Percentiles rank a stretch among this genome's conserved stretches.
Conservation (phyloP, 441 rosid species). For the Metrosideros polymorpha region DNA sequence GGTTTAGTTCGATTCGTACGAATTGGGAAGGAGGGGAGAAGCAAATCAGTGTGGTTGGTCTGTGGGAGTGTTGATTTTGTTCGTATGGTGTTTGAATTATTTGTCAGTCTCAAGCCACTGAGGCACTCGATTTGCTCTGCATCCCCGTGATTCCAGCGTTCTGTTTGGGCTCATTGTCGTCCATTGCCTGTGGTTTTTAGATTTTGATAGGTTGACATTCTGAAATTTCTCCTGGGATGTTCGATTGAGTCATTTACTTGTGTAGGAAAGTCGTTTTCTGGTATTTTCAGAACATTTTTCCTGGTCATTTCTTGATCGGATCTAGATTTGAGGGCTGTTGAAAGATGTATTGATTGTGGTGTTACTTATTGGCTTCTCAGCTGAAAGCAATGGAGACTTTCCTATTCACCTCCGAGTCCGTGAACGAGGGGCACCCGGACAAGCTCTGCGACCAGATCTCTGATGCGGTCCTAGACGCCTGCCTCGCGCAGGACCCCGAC, state of each 20-base stretch:
- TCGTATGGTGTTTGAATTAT: too few species aligned
- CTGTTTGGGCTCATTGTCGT: not conserved
- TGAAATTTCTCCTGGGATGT: not conserved
- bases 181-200: not conserved
- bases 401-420: conserved; percentile 55
- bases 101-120: too few species aligned
- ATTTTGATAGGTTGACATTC: not conserved
- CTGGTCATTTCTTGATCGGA: not conserved
- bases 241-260: not conserved
- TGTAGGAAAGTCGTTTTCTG: not conserved
- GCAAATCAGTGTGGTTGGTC: too few species aligned
- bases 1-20: too few species aligned
- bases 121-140: not conserved
- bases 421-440: conserved; percentile 72
- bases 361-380: not conserved
- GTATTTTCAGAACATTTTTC: not conserved
- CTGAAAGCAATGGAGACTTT: conserved; percentile 38
- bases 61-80: too few species aligned
- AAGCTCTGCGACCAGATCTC: conserved; percentile 63
- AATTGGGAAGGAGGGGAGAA: too few species aligned
- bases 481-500: conserved; percentile 50
- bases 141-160: not conserved
- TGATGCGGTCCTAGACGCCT: conserved; percentile 54
- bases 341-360: not conserved
- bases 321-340: not conserved